These are phyloP conservation scores for Morella rubra DNA, from an alignment of 306 rosid genomes.

Conservation along the genomic window DNA sequence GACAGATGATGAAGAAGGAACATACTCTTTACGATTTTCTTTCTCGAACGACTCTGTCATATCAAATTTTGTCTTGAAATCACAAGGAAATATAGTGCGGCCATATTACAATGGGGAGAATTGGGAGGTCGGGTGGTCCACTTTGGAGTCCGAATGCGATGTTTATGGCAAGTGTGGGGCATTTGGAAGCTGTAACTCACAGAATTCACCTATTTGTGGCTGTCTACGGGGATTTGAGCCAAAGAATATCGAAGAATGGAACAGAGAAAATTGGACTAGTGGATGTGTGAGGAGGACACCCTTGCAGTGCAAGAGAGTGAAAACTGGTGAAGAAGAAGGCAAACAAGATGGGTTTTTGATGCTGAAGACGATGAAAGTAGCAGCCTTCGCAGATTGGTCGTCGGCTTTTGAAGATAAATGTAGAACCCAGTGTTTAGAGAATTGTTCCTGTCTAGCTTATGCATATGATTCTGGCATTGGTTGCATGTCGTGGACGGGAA, in stretches of 20 bases:
- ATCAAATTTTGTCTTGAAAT: conserved; percentile 15
- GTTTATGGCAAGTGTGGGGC: conserved; percentile 43
- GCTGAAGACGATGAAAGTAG: conserved; percentile 35
- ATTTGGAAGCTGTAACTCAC: conserved; percentile 10
- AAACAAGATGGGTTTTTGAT: conserved; percentile 29
- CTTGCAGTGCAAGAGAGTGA: conserved; percentile 31
- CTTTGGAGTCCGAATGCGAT: conserved; percentile 31
- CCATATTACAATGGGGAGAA: conserved; percentile 3
- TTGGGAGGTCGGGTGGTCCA: neutral
- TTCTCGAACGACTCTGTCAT: neutral
- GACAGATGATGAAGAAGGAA: conserved; percentile 32
- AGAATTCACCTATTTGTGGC: conserved; percentile 3
- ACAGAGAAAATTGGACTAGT: neutral
- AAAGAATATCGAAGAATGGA: conserved; percentile 14
- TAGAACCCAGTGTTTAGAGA: conserved; percentile 23
- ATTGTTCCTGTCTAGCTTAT: conserved; percentile 41
- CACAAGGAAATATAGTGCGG: conserved; percentile 25
- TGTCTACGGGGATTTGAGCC: conserved; percentile 35
- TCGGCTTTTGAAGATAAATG: conserved; percentile 25
- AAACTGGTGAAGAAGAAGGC: neutral
- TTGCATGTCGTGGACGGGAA: neutral
- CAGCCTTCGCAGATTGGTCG: conserved; percentile 20
- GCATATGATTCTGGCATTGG: conserved; percentile 28
- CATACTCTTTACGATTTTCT: conserved; percentile 26
- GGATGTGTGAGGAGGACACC: too few species aligned